These are phyloP conservation scores for Cryphonectria naterciae DNA, from an alignment of 2,329 filamentous ascomycete genomes.

Conservation along the genomic window DNA sequence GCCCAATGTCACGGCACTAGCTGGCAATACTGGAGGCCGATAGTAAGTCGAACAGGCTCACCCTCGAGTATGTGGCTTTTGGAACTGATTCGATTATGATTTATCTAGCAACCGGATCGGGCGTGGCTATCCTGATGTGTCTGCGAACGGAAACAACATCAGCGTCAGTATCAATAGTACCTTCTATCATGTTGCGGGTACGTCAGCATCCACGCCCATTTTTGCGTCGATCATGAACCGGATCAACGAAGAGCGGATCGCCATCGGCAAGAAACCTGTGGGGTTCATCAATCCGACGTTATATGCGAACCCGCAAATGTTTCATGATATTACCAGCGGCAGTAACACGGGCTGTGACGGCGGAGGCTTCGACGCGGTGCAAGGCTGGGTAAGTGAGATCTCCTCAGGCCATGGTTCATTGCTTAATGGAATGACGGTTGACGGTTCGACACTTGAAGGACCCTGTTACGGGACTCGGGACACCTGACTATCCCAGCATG, in stretches of 20 bases:
- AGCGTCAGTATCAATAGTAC: slow-evolving; percentile 34
- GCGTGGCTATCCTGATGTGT: slow-evolving; percentile 36
- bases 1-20: slow-evolving; percentile 18
- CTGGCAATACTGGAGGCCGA: slow-evolving; percentile 22
- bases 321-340: slow-evolving; percentile 37
- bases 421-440: not conserved
- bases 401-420: too few species aligned
- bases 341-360: slow-evolving; percentile 38
- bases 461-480: slow-evolving; percentile 34
- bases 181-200: slow-evolving; percentile 50
- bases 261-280: slow-evolving; percentile 46
- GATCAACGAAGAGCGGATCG: slow-evolving; percentile 64
- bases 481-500: slow-evolving; percentile 29
- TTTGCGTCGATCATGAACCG: slow-evolving; percentile 63
- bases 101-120: slow-evolving; percentile 30
- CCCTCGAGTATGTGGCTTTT: not conserved
- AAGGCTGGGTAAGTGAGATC: slow-evolving; percentile 33
- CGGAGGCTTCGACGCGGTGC: slow-evolving; percentile 36
- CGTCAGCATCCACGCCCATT: slow-evolving; percentile 60
- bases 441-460: slow-evolving; percentile 15
- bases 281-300: slow-evolving; percentile 41
- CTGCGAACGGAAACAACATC: slow-evolving; percentile 36
- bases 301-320: slow-evolving; percentile 38
- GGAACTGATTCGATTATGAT: not conserved
- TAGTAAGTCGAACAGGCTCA: slow-evolving; percentile 28